Base-by-base conservation (phyloP, 306 rosid genomes). In the Quercus aquifolioides region DNA sequence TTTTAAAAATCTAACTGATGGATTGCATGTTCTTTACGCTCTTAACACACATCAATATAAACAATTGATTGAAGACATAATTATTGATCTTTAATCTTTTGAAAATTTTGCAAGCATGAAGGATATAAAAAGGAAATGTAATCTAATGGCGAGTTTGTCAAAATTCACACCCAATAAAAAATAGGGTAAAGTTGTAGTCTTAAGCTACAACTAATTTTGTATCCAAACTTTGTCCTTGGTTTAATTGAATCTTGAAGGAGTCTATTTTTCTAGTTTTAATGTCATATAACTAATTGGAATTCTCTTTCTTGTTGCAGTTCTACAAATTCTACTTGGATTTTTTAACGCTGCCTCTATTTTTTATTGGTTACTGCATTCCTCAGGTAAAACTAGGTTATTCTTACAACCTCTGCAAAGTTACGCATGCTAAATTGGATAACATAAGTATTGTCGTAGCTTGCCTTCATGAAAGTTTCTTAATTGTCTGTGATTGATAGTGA, bases 311-410 rank as follows among this genome's bases (percentile, higher is more conserved):
- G 41, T 43, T 91, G 96, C 97, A 95, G 99, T 87, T 43, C 80
- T 91, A 89, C 87, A 89, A 83, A 86, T 35, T 55, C 74, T 92
- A 86, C 77, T 78, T 92, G 91, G 74, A 93, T 78, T 52, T 89
- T 80, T 80, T 95, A 71, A 85, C 99, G 0, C 17, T 92, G 69
- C 93, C 96, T 58, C 30, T 92, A 23, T 72, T 75, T 79, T 72
- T 76, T 62, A 71, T 73, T 75, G 87, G 83, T 76, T 90, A 81
- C 82, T 82, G 84, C 87, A 69, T 95, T 81, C 99, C 99, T 69
- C 95, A 95, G 98, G 99, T 95, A 91, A 74, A 75, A 76, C 46
- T 59, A 38, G 4, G 56, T 46, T 75, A 54, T 4, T 25, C 79
- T 75, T 28, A 15, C 33, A 57, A 70, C 23, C 57, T 79, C 55